Evolutionary conservation across 2,329 filamentous ascomycete genomes (phyloP).

Genomic region (Hypomyces perniciosus): DNA sequence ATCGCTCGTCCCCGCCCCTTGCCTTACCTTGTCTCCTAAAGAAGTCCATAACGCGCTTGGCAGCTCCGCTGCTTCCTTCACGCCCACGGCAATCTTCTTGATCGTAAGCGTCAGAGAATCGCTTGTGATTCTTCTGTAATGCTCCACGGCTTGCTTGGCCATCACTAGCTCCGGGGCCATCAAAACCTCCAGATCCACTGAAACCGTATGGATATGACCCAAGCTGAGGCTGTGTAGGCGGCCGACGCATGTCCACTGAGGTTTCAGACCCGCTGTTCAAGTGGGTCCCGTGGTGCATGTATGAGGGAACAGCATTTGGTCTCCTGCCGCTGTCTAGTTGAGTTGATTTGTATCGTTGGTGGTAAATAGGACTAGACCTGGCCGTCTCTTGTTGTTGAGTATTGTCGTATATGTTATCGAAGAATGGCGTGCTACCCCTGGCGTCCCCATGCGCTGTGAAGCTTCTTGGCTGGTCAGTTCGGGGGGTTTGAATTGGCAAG

Average conservation of each 20-base stretch:
- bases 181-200: slow-evolving; percentile 37
- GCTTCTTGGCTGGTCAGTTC: slow-evolving; percentile 23
- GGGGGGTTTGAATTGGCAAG: slow-evolving; percentile 45
- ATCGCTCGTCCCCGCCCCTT: slow-evolving; percentile 52
- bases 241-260: slow-evolving; percentile 44
- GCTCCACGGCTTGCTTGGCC: slow-evolving; percentile 46
- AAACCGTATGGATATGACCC: slow-evolving; percentile 41
- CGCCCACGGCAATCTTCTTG: slow-evolving; percentile 61
- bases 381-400: slow-evolving; percentile 28
- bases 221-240: slow-evolving; percentile 32
- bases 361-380: slow-evolving; percentile 28
- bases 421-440: slow-evolving; percentile 31
- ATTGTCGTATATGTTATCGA: slow-evolving; percentile 35
- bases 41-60: slow-evolving; percentile 95
- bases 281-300: slow-evolving; percentile 39
- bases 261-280: slow-evolving; percentile 49
- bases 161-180: slow-evolving; percentile 33
- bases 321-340: slow-evolving; percentile 32
- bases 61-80: slow-evolving; percentile 78
- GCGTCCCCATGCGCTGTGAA: slow-evolving; percentile 32
- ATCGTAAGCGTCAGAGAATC: slow-evolving; percentile 86
- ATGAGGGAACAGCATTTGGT: slow-evolving; percentile 40
- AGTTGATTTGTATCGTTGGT: slow-evolving; percentile 36
- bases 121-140: slow-evolving; percentile 78
- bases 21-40: slow-evolving; percentile 83